phyloP scores from a whole-genome alignment of 768 basidiomycete species.

The Suillus subaureus region DNA sequence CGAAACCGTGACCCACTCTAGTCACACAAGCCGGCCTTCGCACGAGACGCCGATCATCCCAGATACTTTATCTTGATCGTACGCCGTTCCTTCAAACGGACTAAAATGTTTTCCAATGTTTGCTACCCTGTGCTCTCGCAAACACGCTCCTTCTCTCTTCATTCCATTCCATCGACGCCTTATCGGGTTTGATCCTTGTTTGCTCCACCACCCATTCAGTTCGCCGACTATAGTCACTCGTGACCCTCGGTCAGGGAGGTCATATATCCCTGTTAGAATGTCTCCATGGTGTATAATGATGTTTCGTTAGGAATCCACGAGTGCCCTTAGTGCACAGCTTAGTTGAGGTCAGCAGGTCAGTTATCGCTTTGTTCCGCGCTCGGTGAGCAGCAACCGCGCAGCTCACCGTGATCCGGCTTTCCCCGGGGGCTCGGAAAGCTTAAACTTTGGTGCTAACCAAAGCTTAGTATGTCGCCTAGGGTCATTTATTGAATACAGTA shows the following conservation, averaged over 20 bases:
- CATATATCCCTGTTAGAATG: conserved; percentile 6
- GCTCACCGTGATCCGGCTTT: background rate
- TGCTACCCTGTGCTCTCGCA: background rate
- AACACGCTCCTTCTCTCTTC: conserved; percentile 6
- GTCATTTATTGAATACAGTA: background rate
- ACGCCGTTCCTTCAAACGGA: conserved; percentile 18
- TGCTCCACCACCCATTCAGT: conserved; percentile 27
- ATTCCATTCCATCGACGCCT: conserved; percentile 20
- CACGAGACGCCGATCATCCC: conserved; percentile 16
- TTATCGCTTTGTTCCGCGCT: background rate
- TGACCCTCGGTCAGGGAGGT: conserved; percentile 15
- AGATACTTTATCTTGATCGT: background rate
- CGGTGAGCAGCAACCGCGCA: background rate
- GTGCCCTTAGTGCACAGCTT: background rate
- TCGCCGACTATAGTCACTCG: background rate
- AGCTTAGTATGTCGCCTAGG: background rate
- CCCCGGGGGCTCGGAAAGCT: background rate
- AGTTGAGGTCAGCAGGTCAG: background rate
- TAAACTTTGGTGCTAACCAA: background rate
- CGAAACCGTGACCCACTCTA: too few species aligned
- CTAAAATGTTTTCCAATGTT: background rate
- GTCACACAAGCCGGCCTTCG: conserved; percentile 20
- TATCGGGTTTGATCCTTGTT: conserved; percentile 31
- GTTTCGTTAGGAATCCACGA: background rate
- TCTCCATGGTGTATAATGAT: conserved; percentile 2